These are phyloP conservation scores for Penicillium bovifimosum DNA, from an alignment of 495 filamentous ascomycete species.

Conservation along the genomic window DNA sequence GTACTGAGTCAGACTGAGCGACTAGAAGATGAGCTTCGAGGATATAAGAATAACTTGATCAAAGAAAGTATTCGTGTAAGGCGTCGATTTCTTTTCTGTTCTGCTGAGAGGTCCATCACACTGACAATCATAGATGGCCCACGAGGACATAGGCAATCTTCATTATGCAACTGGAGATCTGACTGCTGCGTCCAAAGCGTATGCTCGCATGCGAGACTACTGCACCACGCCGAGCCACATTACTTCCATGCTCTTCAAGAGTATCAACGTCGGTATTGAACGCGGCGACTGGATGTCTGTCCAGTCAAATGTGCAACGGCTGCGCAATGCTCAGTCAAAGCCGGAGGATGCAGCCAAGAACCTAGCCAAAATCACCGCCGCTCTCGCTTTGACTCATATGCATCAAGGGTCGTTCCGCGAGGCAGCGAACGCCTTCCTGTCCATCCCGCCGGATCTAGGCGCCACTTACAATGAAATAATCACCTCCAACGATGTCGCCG, in stretches of 20 bases:
- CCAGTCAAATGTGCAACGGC: conserved; percentile 61
- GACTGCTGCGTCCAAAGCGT: conserved; percentile 57
- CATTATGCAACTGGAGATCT: conserved; percentile 62
- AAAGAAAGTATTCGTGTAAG: conserved; percentile 93
- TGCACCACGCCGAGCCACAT: conserved; percentile 67
- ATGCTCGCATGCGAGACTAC: conserved; percentile 68
- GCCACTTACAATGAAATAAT: conserved; percentile 65
- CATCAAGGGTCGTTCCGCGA: conserved; percentile 59
- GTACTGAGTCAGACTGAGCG: conserved; percentile 63
- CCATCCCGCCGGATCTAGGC: conserved; percentile 46
- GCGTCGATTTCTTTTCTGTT: not conserved
- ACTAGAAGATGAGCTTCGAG: conserved; percentile 76
- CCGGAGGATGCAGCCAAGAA: conserved; percentile 56
- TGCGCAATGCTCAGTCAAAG: conserved; percentile 50
- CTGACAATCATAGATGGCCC: conserved; percentile 56
- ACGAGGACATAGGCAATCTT: conserved; percentile 67
- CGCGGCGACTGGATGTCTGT: conserved; percentile 64
- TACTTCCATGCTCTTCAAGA: conserved; percentile 61
- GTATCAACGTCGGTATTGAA: conserved; percentile 62
- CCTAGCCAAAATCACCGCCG: conserved; percentile 61
- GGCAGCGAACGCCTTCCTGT: conserved; percentile 68
- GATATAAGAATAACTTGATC: conserved; percentile 95
- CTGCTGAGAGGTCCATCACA: not conserved
- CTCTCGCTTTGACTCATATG: conserved; percentile 66
- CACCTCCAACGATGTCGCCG: conserved; percentile 80